A percentile compares a stretch with the other conserved stretches of the same genome.
These are phyloP conservation scores for Astrocystis sublimbata DNA, from an alignment of 495 filamentous ascomycete genomes.

Conservation along the genomic window DNA sequence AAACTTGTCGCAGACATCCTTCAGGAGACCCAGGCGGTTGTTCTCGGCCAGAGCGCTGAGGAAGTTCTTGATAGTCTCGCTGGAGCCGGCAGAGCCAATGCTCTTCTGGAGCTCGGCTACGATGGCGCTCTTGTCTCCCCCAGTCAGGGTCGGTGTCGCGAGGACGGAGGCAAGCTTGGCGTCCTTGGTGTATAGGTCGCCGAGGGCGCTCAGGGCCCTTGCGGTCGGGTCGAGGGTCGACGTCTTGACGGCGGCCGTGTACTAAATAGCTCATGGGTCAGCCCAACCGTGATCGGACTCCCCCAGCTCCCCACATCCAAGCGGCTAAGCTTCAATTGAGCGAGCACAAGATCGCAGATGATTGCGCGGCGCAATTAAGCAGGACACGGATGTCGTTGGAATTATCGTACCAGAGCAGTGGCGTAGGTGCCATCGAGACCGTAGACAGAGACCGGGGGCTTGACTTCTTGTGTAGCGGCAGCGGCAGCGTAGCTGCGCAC, in stretches of 20 bases:
- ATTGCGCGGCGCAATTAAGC: constrained; percentile 5
- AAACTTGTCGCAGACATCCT: constrained; percentile 86
- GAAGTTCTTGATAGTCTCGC: constrained; percentile 90
- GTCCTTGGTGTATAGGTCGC: constrained; percentile 74
- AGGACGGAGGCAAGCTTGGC: constrained; percentile 75
- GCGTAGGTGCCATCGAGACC: constrained; percentile 98
- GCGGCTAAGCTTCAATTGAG: not conserved
- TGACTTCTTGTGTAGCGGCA: constrained; percentile 60
- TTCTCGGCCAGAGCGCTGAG: constrained; percentile 86
- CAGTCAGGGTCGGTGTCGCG: constrained; percentile 73
- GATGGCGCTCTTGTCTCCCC: constrained; percentile 78
- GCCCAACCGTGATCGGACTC: constrained; percentile 22
- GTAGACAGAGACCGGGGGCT: constrained; percentile 86
- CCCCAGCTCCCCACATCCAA: constrained; percentile 7
- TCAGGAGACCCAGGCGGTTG: constrained; percentile 84
- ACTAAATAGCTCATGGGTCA: constrained; percentile 62
- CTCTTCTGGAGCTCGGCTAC: constrained; percentile 81
- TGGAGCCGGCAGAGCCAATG: constrained; percentile 65
- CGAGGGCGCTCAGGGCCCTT: constrained; percentile 69
- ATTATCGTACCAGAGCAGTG: constrained; percentile 80
- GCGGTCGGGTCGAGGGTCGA: constrained; percentile 78
- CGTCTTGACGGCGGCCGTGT: constrained; percentile 90
- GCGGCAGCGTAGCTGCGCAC: constrained; percentile 77
- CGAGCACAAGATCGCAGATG: not conserved
- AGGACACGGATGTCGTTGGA: constrained; percentile 29